A percentile compares a stretch with the other conserved stretches of the same genome.
Conservation (phyloP, 1,284 basidiomycete genomes). For the Boletus smithii region DNA sequence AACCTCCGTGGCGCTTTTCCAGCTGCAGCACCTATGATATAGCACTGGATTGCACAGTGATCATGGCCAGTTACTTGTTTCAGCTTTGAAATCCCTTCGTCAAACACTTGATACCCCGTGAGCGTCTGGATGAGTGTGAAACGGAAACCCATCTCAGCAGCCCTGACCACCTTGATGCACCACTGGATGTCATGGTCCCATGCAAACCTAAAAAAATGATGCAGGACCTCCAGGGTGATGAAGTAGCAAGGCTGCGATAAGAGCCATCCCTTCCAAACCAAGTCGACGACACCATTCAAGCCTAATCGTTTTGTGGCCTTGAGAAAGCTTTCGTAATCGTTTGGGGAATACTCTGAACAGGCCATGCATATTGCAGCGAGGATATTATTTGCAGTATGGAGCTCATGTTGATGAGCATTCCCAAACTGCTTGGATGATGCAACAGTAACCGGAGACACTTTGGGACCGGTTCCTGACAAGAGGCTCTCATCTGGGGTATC, state of each 20-base stretch:
- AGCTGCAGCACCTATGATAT: background rate
- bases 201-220: background rate
- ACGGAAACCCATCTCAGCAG: background rate
- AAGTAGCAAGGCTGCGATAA: background rate
- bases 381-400: no score
- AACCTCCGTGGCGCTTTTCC: background rate
- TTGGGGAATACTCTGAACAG: background rate
- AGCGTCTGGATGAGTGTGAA: background rate
- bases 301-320: background rate
- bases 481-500: background rate
- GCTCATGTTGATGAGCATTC: no score
- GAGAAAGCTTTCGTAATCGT: background rate
- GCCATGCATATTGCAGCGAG: no score
- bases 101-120: conserved; percentile 1
- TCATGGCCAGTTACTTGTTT: conserved; percentile 9
- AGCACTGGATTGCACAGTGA: background rate
- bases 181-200: conserved; percentile 1
- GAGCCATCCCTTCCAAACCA: background rate
- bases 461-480: no score
- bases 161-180: background rate
- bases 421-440: no score
- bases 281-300: background rate
- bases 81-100: conserved; percentile 5
- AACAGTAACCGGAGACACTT: no score
- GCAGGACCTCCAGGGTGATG: background rate